Evolutionary conservation across 2,329 filamentous ascomycete species (phyloP), one percentile per base, ranked within the genome.

Genomic region (Stachybotrys elegans): DNA sequence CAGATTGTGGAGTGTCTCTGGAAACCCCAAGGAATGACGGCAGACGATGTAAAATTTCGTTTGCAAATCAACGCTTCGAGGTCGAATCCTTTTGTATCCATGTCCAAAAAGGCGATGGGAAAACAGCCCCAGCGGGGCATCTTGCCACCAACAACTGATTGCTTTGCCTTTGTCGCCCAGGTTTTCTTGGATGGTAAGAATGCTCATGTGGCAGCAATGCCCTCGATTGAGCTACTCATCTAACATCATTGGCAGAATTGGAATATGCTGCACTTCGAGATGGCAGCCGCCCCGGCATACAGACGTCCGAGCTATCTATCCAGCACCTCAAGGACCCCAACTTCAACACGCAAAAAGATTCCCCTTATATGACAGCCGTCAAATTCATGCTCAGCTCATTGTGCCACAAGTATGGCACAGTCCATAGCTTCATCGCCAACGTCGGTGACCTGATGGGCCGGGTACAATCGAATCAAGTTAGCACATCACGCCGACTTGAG

Each of bases 131-230:
- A 61, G 16, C 46, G 42, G 6, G 67, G 75, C 45, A 54, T 57
- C 13, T 53, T 73, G 6, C 45, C 67, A 38, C 6, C 35, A 40
- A 53, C 39, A 45, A 42, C 42, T 9, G 72, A 78, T 46, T 57
- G 63, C 11, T 54, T 79, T 7, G 51, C 68, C 1, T 56, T 57
- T 29, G 62, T 69, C 34, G 69, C 69, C 8, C 65, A 68, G 40
- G 66, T 71, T 44, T 78, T 78, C 45, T 58, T 80, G 17, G 76
- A 79, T 55, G 71, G 74, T 76, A 61, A 55, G 53, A 22, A n/a
- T 2, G 27, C 12, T 6, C 9, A 16, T n/a, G 8, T 17, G n/a
- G 32, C 16, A 29, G 16, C 9, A 21, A 8, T 16, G 31, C 19
- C n/a, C 13, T 35, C n/a, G 8, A 35, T 8, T 13, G 19, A 55